Percentiles rank a stretch among this genome's conserved stretches.
Evolutionary conservation across 805 yeast genomes (phyloP).

Genomic region (Candida arabinofermentans): DNA sequence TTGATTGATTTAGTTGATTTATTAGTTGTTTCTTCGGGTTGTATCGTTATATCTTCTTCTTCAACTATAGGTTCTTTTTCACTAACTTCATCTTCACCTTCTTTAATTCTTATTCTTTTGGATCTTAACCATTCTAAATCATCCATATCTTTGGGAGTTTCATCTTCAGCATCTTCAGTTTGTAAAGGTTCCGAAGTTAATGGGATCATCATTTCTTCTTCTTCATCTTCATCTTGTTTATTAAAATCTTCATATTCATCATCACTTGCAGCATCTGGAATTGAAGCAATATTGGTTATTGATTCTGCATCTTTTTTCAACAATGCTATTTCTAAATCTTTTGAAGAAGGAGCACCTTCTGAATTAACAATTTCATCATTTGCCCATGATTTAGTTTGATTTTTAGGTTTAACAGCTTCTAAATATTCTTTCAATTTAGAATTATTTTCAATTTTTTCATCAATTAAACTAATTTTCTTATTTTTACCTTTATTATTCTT

Average conservation of each 20-base stretch:
- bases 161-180: conserved; percentile 18
- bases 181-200: conserved; percentile 10
- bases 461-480: conserved; percentile 34
- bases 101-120: conserved; percentile 68
- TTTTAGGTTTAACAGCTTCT: conserved; percentile 75
- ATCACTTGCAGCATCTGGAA: conserved; percentile 43
- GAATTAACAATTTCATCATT: conserved; percentile 52
- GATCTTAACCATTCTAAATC: conserved; percentile 86
- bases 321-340: conserved; percentile 41
- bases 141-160: conserved; percentile 31
- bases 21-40: conserved; percentile 11
- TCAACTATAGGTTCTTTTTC: conserved; percentile 1
- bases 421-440: conserved; percentile 75
- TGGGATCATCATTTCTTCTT: conserved; percentile 47
- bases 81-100: conserved; percentile 29
- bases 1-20: neutral
- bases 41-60: conserved; percentile 2
- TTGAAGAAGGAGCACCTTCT: conserved; percentile 41
- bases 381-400: conserved; percentile 71
- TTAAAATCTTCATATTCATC: conserved; percentile 49
- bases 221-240: conserved; percentile 36
- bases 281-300: conserved; percentile 17
- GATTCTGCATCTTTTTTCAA: conserved; percentile 9
- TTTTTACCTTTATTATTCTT: conserved; percentile 35
- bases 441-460: conserved; percentile 58